Evolutionary conservation across 177 flowering plant genomes (phyloP).

Genomic region (Vitis hybrid): DNA sequence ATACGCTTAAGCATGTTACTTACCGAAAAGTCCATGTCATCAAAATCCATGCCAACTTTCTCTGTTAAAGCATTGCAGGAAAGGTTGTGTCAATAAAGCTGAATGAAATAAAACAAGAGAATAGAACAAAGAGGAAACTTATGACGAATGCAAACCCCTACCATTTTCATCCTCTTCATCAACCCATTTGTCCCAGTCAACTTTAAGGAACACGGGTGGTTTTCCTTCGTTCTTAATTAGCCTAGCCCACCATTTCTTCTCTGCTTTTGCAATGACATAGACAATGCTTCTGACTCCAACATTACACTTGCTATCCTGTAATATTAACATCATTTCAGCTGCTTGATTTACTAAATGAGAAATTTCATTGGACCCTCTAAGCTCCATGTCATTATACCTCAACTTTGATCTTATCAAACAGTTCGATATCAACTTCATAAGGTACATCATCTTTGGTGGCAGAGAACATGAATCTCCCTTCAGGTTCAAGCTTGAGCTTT

Average conservation of each 20-base stretch:
- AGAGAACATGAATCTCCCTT: slow-evolving; percentile 2
- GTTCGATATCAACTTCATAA: slow-evolving; percentile 8
- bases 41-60: slow-evolving; percentile 4
- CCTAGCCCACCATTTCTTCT: slow-evolving; percentile 6
- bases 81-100: no score
- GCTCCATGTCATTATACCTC: slow-evolving; percentile 1
- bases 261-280: slow-evolving; percentile 3
- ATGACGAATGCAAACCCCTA: background rate
- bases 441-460: background rate
- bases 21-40: slow-evolving; percentile 13
- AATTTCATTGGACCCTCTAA: no score
- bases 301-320: slow-evolving; percentile 7
- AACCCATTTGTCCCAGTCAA: slow-evolving; percentile 13
- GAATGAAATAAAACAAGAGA: no score
- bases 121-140: background rate
- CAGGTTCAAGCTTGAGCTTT: slow-evolving; percentile 3
- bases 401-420: slow-evolving; percentile 6
- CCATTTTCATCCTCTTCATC: slow-evolving; percentile 12
- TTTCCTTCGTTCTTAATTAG: slow-evolving; percentile 1
- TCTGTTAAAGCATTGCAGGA: background rate
- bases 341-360: no score
- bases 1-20: no score
- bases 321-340: no score
- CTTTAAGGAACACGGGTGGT: slow-evolving; percentile 1
- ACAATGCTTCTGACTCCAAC: background rate